phyloP scores from a whole-genome alignment of 2,329 filamentous ascomycete genomes.

The Curvularia hawaiiensis region DNA sequence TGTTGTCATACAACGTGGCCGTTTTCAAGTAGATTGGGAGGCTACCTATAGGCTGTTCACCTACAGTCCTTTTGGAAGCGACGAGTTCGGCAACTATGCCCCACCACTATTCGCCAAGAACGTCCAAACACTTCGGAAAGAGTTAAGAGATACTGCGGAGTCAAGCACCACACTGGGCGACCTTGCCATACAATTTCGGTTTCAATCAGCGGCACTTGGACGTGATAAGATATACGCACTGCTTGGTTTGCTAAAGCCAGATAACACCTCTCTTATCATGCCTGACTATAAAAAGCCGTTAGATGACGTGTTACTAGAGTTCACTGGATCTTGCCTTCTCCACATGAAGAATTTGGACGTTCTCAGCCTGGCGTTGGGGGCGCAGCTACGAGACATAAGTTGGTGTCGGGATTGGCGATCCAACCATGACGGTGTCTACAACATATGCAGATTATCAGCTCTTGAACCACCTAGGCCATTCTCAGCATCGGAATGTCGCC shows the following conservation, averaged over 20 bases:
- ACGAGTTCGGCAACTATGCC: not conserved
- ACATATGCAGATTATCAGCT: not conserved
- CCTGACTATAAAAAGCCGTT: constrained; percentile 8
- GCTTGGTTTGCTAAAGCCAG: constrained; percentile 7
- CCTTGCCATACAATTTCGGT: constrained; percentile 4
- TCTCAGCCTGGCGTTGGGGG: constrained; percentile 1
- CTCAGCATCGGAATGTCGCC: not conserved
- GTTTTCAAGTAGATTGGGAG: constrained; percentile 3
- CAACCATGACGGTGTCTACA: not conserved
- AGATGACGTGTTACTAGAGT: constrained; percentile 10
- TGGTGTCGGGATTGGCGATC: constrained; percentile 14
- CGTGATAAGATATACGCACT: constrained; percentile 16
- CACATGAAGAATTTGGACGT: constrained; percentile 3
- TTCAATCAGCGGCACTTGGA: constrained; percentile 12
- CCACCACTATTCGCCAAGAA: not conserved
- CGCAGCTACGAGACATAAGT: constrained; percentile 1
- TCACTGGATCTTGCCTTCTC: constrained; percentile 7
- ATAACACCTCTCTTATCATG: constrained; percentile 2
- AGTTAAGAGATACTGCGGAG: too few species aligned
- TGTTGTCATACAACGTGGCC: constrained; percentile 12
- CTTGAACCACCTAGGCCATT: not conserved
- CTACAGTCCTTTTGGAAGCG: not conserved
- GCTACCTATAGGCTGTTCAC: constrained; percentile 2
- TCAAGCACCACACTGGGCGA: not conserved
- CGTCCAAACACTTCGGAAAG: not conserved